These are phyloP conservation scores for Kwoniella dejecticola DNA, from an alignment of 768 basidiomycete species.

Conservation along the genomic window DNA sequence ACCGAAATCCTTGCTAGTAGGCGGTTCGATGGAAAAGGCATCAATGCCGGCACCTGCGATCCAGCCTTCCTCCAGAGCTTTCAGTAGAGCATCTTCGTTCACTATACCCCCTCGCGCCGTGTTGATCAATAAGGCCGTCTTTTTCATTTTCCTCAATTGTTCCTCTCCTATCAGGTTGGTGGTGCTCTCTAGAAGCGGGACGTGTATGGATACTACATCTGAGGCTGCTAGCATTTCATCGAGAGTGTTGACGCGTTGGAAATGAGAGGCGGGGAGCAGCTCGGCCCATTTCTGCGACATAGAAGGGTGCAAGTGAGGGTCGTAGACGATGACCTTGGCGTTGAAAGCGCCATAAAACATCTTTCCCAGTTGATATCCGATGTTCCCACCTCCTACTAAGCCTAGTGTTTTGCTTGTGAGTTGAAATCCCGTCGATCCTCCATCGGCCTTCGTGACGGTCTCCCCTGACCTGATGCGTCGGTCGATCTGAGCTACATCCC, in stretches of 20 bases:
- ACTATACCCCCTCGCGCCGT: slow-evolving; percentile 69
- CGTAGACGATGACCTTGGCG: slow-evolving; percentile 13
- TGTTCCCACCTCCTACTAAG: slow-evolving; percentile 23
- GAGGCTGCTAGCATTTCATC: slow-evolving; percentile 15
- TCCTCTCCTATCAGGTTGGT: slow-evolving; percentile 18
- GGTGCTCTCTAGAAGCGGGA: slow-evolving; percentile 22
- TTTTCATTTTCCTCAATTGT: slow-evolving; percentile 60
- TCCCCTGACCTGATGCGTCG: slow-evolving; percentile 10
- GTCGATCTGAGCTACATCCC: slow-evolving; percentile 5
- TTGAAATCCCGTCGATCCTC: slow-evolving; percentile 12
- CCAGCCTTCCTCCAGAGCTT: slow-evolving; percentile 58
- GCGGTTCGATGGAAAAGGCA: slow-evolving; percentile 67
- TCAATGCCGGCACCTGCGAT: slow-evolving; percentile 68
- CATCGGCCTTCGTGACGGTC: slow-evolving; percentile 15
- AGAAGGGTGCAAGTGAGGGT: slow-evolving; percentile 8
- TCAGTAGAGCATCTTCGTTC: slow-evolving; percentile 63
- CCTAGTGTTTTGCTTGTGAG: slow-evolving; percentile 18
- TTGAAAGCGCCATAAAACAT: slow-evolving; percentile 22
- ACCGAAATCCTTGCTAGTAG: slow-evolving; percentile 11
- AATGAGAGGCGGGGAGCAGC: not conserved
- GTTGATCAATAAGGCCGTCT: slow-evolving; percentile 66
- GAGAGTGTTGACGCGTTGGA: slow-evolving; percentile 1
- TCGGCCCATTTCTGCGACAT: slow-evolving; percentile 11
- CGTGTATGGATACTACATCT: slow-evolving; percentile 29
- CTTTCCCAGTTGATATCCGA: slow-evolving; percentile 18